These are phyloP conservation scores for Tuber calosporum DNA, from an alignment of 495 filamentous ascomycete species.

Conservation along the genomic window DNA sequence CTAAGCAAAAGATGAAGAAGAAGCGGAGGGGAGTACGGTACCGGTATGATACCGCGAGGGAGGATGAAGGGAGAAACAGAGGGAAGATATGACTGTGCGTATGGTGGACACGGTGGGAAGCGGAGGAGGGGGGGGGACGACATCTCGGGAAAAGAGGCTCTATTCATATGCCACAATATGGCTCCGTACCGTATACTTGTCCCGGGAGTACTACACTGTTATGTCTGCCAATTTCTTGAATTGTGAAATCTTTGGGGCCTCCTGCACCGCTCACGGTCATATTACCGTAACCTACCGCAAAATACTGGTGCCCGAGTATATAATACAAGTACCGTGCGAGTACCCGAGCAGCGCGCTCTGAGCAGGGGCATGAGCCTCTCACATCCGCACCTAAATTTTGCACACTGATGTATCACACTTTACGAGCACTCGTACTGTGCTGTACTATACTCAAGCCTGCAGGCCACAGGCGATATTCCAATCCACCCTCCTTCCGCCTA, in stretches of 20 bases:
- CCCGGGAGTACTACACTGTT: background rate
- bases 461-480: background rate
- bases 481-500: background rate
- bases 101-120: background rate
- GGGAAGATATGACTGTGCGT: background rate
- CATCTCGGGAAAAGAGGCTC: background rate
- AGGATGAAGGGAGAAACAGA: background rate
- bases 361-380: background rate
- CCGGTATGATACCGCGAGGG: no score
- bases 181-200: no score
- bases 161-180: background rate
- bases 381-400: background rate
- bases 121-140: background rate
- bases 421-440: no score
- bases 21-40: slow-evolving; percentile 8
- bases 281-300: background rate
- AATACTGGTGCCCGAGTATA: background rate
- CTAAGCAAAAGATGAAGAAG: slow-evolving; percentile 9
- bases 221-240: background rate
- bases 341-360: no score
- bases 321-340: no score
- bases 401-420: background rate
- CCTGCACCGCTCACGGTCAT: background rate
- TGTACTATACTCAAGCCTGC: background rate
- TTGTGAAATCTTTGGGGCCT: background rate